These are phyloP conservation scores for Punica granatum DNA, from an alignment of 345 rosid genomes.

Conservation along the genomic window DNA sequence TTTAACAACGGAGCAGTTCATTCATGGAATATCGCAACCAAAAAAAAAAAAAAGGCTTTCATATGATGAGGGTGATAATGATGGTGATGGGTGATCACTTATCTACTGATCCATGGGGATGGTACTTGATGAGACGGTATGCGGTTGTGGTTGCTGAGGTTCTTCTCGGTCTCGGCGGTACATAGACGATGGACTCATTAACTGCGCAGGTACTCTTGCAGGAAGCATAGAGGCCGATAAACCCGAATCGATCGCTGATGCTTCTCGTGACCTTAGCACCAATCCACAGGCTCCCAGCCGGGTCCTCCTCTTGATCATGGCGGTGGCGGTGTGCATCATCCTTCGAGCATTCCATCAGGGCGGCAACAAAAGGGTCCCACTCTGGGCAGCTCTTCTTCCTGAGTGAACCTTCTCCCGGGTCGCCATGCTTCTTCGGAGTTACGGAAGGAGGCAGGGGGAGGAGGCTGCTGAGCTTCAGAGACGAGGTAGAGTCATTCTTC, in stretches of 20 bases:
- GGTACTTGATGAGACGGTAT: conserved; percentile 28
- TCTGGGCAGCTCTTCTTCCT: conserved; percentile 16
- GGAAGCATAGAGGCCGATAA: conserved; percentile 49
- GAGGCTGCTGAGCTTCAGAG: not conserved
- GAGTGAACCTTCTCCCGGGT: conserved; percentile 2
- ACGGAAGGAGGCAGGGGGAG: conserved; percentile 18
- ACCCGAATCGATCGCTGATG: conserved; percentile 41
- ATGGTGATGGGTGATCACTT: conserved; percentile 2
- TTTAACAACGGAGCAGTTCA: not conserved
- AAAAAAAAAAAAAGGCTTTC: not conserved
- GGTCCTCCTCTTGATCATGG: conserved; percentile 4
- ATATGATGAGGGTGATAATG: not conserved
- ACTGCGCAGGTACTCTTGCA: conserved; percentile 61
- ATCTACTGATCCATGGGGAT: conserved; percentile 14
- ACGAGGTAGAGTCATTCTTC: conserved; percentile 23
- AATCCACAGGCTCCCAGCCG: conserved; percentile 5
- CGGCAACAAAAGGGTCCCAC: conserved; percentile 69
- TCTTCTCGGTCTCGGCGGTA: conserved; percentile 44
- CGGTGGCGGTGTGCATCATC: conserved; percentile 19
- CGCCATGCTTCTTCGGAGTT: conserved; percentile 20
- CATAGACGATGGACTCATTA: conserved; percentile 61
- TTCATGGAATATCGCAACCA: not conserved
- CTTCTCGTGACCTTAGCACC: conserved; percentile 29
- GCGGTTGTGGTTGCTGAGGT: not conserved
- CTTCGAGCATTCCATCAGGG: conserved; percentile 71